Evolutionary conservation across 75 land plant species (phyloP).

Genomic region (Cunninghamia lanceolata): DNA sequence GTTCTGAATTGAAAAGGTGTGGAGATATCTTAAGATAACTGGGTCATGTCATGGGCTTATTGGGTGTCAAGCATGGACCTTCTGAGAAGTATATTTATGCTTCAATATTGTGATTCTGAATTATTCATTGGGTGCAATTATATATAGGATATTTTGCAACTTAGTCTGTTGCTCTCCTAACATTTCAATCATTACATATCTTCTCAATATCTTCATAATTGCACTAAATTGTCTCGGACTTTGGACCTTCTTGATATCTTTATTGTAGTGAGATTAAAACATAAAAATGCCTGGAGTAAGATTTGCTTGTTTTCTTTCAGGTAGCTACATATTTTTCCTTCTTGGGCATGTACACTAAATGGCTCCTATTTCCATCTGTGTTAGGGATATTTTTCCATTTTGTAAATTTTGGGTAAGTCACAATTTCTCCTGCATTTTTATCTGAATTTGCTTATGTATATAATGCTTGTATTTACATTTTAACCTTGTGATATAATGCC

Average conservation of each 20-base stretch:
- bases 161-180: no score
- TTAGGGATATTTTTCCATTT: slow-evolving; percentile 58
- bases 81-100: no score
- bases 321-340: slow-evolving; percentile 89
- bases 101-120: background rate
- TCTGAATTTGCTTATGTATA: background rate
- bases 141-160: background rate
- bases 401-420: slow-evolving; percentile 65
- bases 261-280: slow-evolving; percentile 6
- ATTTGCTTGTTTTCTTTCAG: slow-evolving; percentile 35
- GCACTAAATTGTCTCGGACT: background rate
- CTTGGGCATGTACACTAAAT: slow-evolving; percentile 89
- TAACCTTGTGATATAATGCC: background rate
- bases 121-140: background rate
- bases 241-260: background rate
- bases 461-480: background rate
- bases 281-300: background rate
- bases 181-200: background rate
- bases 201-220: background rate
- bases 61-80: no score
- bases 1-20: no score
- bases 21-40: no score
- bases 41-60: no score
- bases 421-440: background rate
- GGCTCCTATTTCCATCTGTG: slow-evolving; percentile 78